These are phyloP conservation scores for Ramularia endophylla DNA, from an alignment of 2,329 filamentous ascomycete species.

Conservation along the genomic window DNA sequence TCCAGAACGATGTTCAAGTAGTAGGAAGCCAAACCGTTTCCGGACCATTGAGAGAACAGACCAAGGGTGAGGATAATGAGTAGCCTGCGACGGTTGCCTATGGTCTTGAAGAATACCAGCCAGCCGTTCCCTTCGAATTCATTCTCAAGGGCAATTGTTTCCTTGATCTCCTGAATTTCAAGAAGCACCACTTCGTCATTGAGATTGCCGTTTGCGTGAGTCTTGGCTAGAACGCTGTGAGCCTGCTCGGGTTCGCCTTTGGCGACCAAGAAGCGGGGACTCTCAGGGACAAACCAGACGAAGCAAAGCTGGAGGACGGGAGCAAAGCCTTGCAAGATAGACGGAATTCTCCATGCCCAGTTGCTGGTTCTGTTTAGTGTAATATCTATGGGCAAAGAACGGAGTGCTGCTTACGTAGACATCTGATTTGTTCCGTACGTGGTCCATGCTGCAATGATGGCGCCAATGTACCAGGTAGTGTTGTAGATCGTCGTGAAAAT, in stretches of 20 bases:
- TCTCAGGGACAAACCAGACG: slow-evolving; percentile 52
- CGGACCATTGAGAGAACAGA: slow-evolving; percentile 54
- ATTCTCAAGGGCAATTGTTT: slow-evolving; percentile 43
- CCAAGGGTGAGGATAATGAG: slow-evolving; percentile 50
- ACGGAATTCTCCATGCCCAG: slow-evolving; percentile 51
- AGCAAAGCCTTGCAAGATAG: slow-evolving; percentile 47
- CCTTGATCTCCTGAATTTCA: slow-evolving; percentile 47
- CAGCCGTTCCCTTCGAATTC: slow-evolving; percentile 44
- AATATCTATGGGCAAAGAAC: not conserved
- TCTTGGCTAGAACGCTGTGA: slow-evolving; percentile 46
- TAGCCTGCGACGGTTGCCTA: slow-evolving; percentile 50
- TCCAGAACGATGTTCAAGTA: slow-evolving; percentile 33
- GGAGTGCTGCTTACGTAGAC: slow-evolving; percentile 10
- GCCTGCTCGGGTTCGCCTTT: slow-evolving; percentile 48
- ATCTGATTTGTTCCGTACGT: slow-evolving; percentile 42
- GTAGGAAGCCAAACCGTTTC: slow-evolving; percentile 47
- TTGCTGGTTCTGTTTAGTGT: slow-evolving; percentile 7
- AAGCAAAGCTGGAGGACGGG: slow-evolving; percentile 42
- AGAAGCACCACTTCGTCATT: slow-evolving; percentile 42
- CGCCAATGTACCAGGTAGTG: slow-evolving; percentile 41
- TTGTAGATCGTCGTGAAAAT: slow-evolving; percentile 45
- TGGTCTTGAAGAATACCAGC: slow-evolving; percentile 43
- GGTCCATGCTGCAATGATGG: slow-evolving; percentile 43
- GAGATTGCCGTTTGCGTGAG: slow-evolving; percentile 45
- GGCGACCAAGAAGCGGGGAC: slow-evolving; percentile 53